Evolutionary conservation across 2,329 filamentous ascomycete genomes (phyloP), one percentile per base, ranked within the genome.

Genomic region (Aureobasidium sp.): DNA sequence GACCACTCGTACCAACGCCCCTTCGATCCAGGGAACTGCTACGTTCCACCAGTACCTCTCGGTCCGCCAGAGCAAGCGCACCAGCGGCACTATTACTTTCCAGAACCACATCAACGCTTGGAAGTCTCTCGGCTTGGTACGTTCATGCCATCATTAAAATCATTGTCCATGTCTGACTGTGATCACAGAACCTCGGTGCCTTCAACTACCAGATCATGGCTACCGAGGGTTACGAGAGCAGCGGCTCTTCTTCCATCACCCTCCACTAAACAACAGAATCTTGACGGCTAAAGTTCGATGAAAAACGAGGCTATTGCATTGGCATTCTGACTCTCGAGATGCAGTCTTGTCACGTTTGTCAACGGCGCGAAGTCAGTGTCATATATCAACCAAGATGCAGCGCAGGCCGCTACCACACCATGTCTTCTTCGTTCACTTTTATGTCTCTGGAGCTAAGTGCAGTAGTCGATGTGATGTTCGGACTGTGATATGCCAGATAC

Each of bases 21-120:
- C 77, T 0, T 75, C 71, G 2, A 79, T 80, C 58, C 67, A 75
- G n/a, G 78, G 77, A 40, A 79, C 75, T 10, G 58, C 68, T 16
- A 79, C 76, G 34, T 80, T 80, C 63, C 68, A 72, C 63, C 76
- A 79, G 67, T 80, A 74, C 62, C 79, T 74, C 72, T 75, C 71
- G 17, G 72, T 80, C 17, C 71, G 77, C 55, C 65, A 68, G 56
- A 67, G 57, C 52, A 78, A 79, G 71, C 70, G 77, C 44, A 68
- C 70, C 21, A 68, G 71, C 50, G 79, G 78, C 3, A 75, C 72
- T 6, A 73, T 81, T 56, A 76, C 71, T 32, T 70, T 70, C 1
- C 67, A 63, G 21, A 74, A 71, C 57, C 77, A 80, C 63, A 79
- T 80, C 59, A 69, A 75, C 58, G 77, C 76, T 6, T 81, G 78